Base-by-base conservation (phyloP, 2,329 filamentous ascomycete genomes). In the Sclerotinia subarctica region DNA sequence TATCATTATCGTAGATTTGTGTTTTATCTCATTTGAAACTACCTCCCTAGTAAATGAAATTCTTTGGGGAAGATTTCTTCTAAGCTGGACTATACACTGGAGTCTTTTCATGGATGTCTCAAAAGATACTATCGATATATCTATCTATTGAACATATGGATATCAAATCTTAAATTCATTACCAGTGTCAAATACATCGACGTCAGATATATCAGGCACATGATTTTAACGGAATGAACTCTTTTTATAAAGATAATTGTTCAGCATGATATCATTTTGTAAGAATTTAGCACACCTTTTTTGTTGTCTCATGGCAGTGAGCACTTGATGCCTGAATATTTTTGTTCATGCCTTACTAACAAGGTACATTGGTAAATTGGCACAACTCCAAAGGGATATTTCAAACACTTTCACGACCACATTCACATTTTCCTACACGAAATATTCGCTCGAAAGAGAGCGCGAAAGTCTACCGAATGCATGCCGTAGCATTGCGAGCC, bases 391-490 rank as follows among this genome's bases (percentile, higher is more conserved):
- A 60, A 66, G 64, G 42, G 60, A 60, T 60, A 60, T 66, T 52
- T 44, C 17, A 49, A 42, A 52, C 53, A 17, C 32, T n/a, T 60
- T 24, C 32, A 26, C 46, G 44, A 26, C 3, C 17, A 51, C 24
- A 38, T 47, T 10, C 42, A 42, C 13, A 47, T 38, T 57, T 58
- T 3, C 11, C 21, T 26, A 24, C 54, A 38, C 46, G 35, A 66
- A 51, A 3, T 52, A 35, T 10, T 60, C 64, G 53, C 64, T 66
- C 64, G 17, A 60, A n/a, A 49, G 32, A 52, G 72, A 73, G 75
- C 75, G 70, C 70, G 72, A 72, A 70, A 21, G 35, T 42, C 54
- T 72, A 53, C 73, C 73, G 76, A 69, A 78, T 78, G 77, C 76
- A 77, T 73, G 72, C 74, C 56, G 71, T 72, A 74, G 71, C 72